These are phyloP conservation scores for Trebouxia sp. DNA, from an alignment of 139 green algal species.

Conservation along the genomic window DNA sequence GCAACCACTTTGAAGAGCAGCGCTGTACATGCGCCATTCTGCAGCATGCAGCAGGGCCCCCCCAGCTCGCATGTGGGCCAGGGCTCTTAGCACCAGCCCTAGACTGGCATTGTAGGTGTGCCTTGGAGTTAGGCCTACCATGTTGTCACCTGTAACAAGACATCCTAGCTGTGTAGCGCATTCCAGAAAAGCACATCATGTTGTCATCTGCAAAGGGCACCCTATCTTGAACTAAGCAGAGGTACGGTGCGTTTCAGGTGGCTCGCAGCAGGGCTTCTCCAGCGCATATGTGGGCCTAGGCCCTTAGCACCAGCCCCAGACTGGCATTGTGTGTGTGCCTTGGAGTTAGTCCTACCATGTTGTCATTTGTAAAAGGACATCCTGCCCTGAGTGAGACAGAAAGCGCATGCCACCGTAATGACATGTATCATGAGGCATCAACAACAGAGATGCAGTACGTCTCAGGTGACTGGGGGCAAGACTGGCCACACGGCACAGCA, in stretches of 20 bases:
- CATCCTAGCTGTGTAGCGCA: too few species aligned
- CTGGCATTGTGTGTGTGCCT: constrained; percentile 27
- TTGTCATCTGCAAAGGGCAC: too few species aligned
- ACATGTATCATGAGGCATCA: too few species aligned
- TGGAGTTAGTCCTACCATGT: constrained; percentile 13
- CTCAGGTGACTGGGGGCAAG: constrained; percentile 62
- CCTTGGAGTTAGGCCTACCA: constrained; percentile 1
- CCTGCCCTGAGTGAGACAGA: too few species aligned
- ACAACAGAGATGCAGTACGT: too few species aligned
- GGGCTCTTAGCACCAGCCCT: constrained; percentile 39
- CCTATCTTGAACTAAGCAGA: too few species aligned
- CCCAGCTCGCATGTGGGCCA: constrained; percentile 31
- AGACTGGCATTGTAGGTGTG: constrained; percentile 34
- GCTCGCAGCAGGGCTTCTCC: constrained; percentile 55
- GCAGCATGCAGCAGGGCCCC: constrained; percentile 55
- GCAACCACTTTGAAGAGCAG: constrained; percentile 20
- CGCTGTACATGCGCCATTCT: constrained; percentile 58
- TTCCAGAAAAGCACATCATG: too few species aligned
- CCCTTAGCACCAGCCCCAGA: constrained; percentile 42
- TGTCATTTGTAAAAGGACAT: background rate
- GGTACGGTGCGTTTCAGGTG: too few species aligned
- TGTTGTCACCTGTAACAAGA: background rate
- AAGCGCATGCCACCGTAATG: too few species aligned
- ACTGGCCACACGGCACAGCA: too few species aligned
- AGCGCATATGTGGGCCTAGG: constrained; percentile 31